phyloP scores from a whole-genome alignment of 108 stramenopile genomes.

The Cyclotella cryptica region DNA sequence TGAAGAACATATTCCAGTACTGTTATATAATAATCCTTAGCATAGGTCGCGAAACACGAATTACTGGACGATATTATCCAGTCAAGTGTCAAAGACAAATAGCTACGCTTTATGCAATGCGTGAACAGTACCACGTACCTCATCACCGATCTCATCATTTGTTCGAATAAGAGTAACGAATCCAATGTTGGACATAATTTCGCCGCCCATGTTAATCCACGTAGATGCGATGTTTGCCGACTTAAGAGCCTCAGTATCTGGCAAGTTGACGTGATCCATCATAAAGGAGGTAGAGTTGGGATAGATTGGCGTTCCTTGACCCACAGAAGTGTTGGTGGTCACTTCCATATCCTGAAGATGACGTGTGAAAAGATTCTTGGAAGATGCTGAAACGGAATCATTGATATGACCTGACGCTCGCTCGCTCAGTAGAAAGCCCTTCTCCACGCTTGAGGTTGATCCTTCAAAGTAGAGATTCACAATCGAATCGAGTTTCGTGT shows the following conservation, averaged over 20 bases:
- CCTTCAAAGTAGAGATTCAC: conserved; percentile 9
- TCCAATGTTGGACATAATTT: not conserved
- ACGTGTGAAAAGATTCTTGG: not conserved
- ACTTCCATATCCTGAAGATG: not conserved
- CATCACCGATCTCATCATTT: conserved; percentile 2
- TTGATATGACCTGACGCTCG: not conserved
- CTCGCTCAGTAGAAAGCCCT: not conserved
- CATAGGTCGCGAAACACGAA: too few relatives aligned
- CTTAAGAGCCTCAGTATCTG: conserved; percentile 1
- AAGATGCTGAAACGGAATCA: not conserved
- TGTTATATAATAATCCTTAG: too few relatives aligned
- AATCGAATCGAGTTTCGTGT: not conserved
- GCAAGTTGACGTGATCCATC: conserved; percentile 10
- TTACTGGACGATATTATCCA: too few relatives aligned
- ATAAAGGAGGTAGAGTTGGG: conserved; percentile 1
- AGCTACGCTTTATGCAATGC: too few relatives aligned
- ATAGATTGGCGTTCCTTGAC: not conserved
- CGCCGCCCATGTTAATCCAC: conserved; percentile 5
- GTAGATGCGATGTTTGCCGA: conserved; percentile 20
- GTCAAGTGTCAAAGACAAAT: too few relatives aligned
- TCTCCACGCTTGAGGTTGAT: not conserved
- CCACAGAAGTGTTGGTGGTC: not conserved
- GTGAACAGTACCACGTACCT: too few relatives aligned
- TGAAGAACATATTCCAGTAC: too few relatives aligned
- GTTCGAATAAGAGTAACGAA: conserved; percentile 16